Percentiles rank a stretch among this genome's conserved stretches.
Evolutionary conservation across 83 land plant genomes (phyloP).

Genomic region (Picea abies): DNA sequence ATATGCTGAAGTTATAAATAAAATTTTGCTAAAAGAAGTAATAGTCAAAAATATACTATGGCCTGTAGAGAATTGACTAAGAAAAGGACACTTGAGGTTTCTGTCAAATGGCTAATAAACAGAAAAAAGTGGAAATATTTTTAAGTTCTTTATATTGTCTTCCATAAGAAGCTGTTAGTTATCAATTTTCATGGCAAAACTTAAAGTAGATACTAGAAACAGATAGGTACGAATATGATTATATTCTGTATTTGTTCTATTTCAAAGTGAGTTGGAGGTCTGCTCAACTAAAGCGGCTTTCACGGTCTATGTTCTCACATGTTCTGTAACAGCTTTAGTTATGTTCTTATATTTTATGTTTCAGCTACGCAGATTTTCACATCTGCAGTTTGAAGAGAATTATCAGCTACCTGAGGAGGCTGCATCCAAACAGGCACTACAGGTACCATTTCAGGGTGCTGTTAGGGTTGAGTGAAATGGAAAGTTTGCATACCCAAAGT

Average conservation of each 20-base stretch:
- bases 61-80: no score
- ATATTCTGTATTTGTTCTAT: neutral
- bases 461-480: neutral
- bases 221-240: neutral
- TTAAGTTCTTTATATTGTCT: neutral
- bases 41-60: no score
- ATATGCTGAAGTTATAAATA: no score
- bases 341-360: neutral
- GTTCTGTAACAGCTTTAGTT: neutral
- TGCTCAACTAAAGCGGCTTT: neutral
- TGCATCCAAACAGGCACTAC: constrained; percentile 11
- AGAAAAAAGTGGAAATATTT: neutral
- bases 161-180: neutral
- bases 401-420: constrained; percentile 12
- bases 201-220: neutral
- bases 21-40: no score
- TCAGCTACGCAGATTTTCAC: constrained; percentile 15
- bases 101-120: no score
- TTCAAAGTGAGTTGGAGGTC: neutral
- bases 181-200: neutral
- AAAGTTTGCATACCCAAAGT: neutral
- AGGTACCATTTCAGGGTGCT: neutral
- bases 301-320: neutral
- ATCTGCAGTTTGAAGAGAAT: constrained; percentile 16
- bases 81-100: no score